Evolutionary conservation across 1,139 yeast species (phyloP), one percentile per base, ranked within the genome.

Genomic region (Wickerhamiella infanticola): DNA sequence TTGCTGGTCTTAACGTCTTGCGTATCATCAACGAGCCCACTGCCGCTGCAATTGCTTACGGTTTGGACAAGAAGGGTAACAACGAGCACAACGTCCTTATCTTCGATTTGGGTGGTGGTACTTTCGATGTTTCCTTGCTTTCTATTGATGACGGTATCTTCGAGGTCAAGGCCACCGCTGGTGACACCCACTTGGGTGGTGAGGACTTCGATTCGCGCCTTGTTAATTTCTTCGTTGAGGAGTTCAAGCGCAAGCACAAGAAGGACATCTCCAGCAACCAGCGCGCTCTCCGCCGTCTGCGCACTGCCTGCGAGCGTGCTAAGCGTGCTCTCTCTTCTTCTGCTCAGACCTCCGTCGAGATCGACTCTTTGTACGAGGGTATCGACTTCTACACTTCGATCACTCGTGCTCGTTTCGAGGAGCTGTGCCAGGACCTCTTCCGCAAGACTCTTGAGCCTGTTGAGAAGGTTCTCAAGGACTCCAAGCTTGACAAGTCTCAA

Each of bases 141-240:
- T 83, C 85, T 76, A 85, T 90, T 68, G 94, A 93, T 68, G 97
- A 93, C 70, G 98, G 98, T 79, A 93, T 90, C 65, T 90, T 88
- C 81, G 88, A 94, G 66, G 98, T 90, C 67, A 88, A 88, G 80
- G 93, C 98, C 63, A 90, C 98, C 63, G 95, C 97, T 68, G 98
- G 98, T 85, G 96, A 90, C 75, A 90, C 98, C 64, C 98, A 88
- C 74, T 81, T 88, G 77, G 97, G 98, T 81, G 97, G 97, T 81
- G 95, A 88, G 77, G 97, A 88, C 77, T 88, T 88, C 73, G 96
- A 86, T 72, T 80, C 88, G 79, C 83, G 86, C 78, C 79, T 88
- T 66, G 82, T 88, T 67, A 90, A 83, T 70, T 85, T 77, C 77
- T 88, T 88, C 80, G 79, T 80, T 72, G 77, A 79, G 64, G 96